Evolutionary conservation across 129 eudicot species (phyloP), one percentile per base, ranked within the genome.

Genomic region (Pulicaria dysenterica): DNA sequence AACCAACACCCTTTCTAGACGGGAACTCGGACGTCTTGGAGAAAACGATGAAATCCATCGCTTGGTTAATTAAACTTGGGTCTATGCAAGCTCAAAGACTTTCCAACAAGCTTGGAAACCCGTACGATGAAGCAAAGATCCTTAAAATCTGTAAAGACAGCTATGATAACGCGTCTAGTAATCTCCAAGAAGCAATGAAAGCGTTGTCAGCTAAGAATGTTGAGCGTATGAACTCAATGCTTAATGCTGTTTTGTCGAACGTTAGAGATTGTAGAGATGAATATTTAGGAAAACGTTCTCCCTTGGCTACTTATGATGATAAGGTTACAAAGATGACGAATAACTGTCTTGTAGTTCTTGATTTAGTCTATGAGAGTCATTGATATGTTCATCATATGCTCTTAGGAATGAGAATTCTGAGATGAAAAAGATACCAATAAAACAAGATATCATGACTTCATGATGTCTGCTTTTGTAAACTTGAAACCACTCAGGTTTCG

Each of bases 291-390:
- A 16, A 15, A 31, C 45, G 11, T 6, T 77, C 76, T 6, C 89
- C 84, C 0, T 59, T 89, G 39, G 9, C 81, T 5, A 34, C 6
- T 4, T 56, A 61, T 46, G 84, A 80, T 4, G 74, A 47, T 0
- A 81, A 67, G 75, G 63, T 86, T 73, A 70, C 70, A 17, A 74
- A 86, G 12, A 79, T 89, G 87, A 79, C 85, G 3, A 85, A 82
- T 54, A 86, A 89, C 75, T 89, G 96, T n/a, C 89, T 86, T 39
- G 79, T 91, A 4, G 76, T 83, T 50, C 72, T 74, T 63, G 43
- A 77, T 31, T 55, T 76, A 68, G 51, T 74, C 5, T 40, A 61
- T 9, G 71, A 70, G 49, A 17, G 19, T 16, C 61, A 11, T 69
- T 69, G 62, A 50, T 47, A 4, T 13, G 7, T 36, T 47, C 19